These are phyloP conservation scores for Chamaenerion angustifolium DNA, from an alignment of 345 rosid species.

Conservation along the genomic window DNA sequence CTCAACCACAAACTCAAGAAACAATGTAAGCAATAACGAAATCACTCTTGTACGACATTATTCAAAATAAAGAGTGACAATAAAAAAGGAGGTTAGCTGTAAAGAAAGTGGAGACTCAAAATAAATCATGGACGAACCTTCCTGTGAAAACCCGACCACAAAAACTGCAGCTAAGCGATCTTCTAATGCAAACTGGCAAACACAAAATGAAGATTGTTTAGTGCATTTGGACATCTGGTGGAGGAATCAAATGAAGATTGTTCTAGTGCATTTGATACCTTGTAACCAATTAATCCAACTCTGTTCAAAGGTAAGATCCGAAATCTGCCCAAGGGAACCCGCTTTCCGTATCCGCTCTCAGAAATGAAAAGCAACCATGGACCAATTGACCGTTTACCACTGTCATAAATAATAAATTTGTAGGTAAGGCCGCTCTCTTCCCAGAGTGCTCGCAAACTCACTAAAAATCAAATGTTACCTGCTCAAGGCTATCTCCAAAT, in stretches of 20 bases:
- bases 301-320: constrained; percentile 43
- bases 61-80: too few species aligned
- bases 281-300: constrained; percentile 71
- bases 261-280: too few species aligned
- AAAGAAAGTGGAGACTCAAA: too few species aligned
- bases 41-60: too few species aligned
- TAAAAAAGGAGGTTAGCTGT: too few species aligned
- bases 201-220: not conserved
- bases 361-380: constrained; percentile 88
- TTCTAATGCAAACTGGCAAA: constrained; percentile 53
- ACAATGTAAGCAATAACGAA: not conserved
- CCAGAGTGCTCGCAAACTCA: too few species aligned
- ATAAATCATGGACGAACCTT: constrained; percentile 26
- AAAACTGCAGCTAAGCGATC: constrained; percentile 77
- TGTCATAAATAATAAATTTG: constrained; percentile 2
- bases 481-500: constrained; percentile 28
- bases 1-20: constrained; percentile 3
- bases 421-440: too few species aligned
- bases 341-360: constrained; percentile 84
- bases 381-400: constrained; percentile 36
- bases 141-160: constrained; percentile 73
- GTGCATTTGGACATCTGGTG: not conserved
- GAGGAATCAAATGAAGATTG: too few species aligned
- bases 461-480: constrained; percentile 24
- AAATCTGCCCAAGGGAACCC: constrained; percentile 80